phyloP scores from a whole-genome alignment of 768 basidiomycete species.

The Calocera cornea region DNA sequence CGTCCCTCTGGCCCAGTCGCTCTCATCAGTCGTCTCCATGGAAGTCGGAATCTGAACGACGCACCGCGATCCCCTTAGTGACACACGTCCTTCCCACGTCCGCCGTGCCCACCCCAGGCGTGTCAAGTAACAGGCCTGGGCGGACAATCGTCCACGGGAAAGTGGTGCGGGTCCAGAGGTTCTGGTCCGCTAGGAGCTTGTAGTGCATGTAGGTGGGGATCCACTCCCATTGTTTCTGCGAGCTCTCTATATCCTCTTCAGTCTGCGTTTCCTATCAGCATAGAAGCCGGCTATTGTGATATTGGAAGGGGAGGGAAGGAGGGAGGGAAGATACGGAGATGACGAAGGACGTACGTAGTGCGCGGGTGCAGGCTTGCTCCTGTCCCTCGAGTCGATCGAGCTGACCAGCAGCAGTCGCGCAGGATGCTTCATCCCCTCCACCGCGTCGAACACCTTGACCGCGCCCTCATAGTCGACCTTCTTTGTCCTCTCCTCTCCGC shows the following conservation, averaged over 20 bases:
- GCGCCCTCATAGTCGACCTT: constrained; percentile 49
- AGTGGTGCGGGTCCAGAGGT: constrained; percentile 33
- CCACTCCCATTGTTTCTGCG: constrained; percentile 32
- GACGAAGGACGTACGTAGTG: constrained; percentile 47
- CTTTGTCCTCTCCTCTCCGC: constrained; percentile 34
- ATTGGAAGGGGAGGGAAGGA: neutral
- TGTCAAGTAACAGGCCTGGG: constrained; percentile 44
- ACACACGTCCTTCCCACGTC: constrained; percentile 42
- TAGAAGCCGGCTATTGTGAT: neutral
- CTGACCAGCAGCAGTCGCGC: constrained; percentile 48
- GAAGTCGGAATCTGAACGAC: constrained; percentile 12
- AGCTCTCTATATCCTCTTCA: constrained; percentile 34
- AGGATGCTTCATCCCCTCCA: constrained; percentile 36
- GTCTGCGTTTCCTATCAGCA: constrained; percentile 23
- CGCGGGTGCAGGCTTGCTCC: constrained; percentile 32
- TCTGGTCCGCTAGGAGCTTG: constrained; percentile 34
- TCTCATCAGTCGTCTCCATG: neutral
- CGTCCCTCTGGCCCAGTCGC: constrained; percentile 33
- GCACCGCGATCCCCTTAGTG: constrained; percentile 35
- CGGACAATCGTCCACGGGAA: constrained; percentile 58
- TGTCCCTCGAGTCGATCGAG: constrained; percentile 43
- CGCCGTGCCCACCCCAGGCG: constrained; percentile 38
- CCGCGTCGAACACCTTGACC: constrained; percentile 54
- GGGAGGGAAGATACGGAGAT: too few species aligned
- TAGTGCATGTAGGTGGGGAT: constrained; percentile 32